Evolutionary conservation across 73 alveolate genomes (phyloP).

Genomic region (Paramecium sexaurelia): DNA sequence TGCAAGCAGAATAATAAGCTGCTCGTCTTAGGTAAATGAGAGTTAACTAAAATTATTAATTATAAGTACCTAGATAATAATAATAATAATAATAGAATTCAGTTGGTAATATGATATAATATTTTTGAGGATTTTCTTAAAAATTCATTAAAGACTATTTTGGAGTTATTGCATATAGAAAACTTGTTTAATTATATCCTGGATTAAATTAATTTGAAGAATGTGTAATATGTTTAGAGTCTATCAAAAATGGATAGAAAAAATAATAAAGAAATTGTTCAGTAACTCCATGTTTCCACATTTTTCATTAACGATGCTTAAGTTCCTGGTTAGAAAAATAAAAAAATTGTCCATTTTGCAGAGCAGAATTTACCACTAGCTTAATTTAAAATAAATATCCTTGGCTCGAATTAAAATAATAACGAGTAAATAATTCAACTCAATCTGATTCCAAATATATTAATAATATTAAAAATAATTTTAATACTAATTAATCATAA

Average conservation of each 20-base stretch:
- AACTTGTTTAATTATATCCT: not conserved
- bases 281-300: constrained; percentile 20
- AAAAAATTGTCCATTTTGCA: constrained; percentile 16
- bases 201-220: constrained; percentile 13
- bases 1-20: not conserved
- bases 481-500: not conserved
- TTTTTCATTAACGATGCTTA: constrained; percentile 28
- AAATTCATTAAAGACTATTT: not conserved
- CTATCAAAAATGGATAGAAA: not conserved
- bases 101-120: not conserved
- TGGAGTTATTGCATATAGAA: not conserved
- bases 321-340: not conserved
- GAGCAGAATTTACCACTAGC: not conserved
- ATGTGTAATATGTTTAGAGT: constrained; percentile 5
- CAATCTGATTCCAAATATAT: not conserved
- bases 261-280: not conserved
- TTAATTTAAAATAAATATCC: not conserved
- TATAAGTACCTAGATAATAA: not conserved
- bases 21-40: not conserved
- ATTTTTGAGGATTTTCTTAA: not conserved
- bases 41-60: not conserved
- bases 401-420: not conserved
- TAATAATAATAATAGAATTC: no score
- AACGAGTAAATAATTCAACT: not conserved
- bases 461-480: not conserved